Conservation (phyloP, 192 early-diverging fungal genomes). For the Coemansia biformis region DNA sequence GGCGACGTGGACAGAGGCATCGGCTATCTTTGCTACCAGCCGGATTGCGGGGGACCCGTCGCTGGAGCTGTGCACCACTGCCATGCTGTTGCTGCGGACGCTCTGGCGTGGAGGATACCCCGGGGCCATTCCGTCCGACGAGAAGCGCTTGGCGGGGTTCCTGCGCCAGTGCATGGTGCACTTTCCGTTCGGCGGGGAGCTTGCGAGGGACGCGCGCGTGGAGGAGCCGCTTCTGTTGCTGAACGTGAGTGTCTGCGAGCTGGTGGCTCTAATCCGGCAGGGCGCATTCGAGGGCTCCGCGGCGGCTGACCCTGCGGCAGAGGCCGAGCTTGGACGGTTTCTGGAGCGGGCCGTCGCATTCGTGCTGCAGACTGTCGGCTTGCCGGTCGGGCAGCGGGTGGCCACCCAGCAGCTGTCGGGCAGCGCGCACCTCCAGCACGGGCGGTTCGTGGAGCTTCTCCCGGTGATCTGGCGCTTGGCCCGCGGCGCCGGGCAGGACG, state of each 20-base stretch:
- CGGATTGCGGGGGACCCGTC: slow-evolving; percentile 50
- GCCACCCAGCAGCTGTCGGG: no score
- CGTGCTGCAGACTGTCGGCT: slow-evolving; percentile 24
- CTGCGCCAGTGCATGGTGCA: slow-evolving; percentile 64
- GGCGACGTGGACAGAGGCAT: slow-evolving; percentile 73
- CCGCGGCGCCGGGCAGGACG: slow-evolving; percentile 11
- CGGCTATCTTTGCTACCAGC: slow-evolving; percentile 61
- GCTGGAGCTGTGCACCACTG: slow-evolving; percentile 57
- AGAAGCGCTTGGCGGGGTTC: slow-evolving; percentile 49
- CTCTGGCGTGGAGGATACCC: slow-evolving; percentile 62
- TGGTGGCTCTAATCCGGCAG: slow-evolving; percentile 21
- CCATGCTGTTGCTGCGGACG: slow-evolving; percentile 62
- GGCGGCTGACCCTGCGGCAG: no score
- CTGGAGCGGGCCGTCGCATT: slow-evolving; percentile 12
- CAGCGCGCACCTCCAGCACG: slow-evolving; percentile 14
- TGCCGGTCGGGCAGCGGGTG: no score
- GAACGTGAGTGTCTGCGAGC: slow-evolving; percentile 32
- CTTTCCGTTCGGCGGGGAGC: slow-evolving; percentile 70
- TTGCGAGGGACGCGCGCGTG: slow-evolving; percentile 39
- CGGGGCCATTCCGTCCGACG: slow-evolving; percentile 14
- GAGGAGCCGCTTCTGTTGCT: slow-evolving; percentile 30
- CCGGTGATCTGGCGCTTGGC: slow-evolving; percentile 32
- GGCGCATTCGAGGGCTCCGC: no score
- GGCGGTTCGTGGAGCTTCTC: slow-evolving; percentile 32
- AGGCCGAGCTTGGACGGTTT: no score